A percentile compares a stretch with the other conserved stretches of the same genome.
phyloP scores from a whole-genome alignment of 148 eudicot species.

The Rhododendron ovatum region DNA sequence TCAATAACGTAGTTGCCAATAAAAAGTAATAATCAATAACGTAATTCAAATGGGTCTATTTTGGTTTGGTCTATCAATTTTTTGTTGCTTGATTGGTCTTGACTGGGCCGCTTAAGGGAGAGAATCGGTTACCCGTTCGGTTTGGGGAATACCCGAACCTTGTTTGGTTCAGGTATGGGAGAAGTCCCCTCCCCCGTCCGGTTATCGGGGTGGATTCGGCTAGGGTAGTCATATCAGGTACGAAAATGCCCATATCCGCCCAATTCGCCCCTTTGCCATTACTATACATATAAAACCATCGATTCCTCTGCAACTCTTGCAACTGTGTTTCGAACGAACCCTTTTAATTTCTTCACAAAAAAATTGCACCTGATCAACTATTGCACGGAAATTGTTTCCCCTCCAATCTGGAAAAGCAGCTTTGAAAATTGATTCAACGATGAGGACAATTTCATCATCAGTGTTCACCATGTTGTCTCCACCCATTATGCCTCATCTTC shows the following conservation, averaged over 20 bases:
- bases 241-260: no score
- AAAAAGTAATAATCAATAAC: no score
- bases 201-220: not conserved
- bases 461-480: not conserved
- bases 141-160: not conserved
- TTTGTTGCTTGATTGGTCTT: not conserved
- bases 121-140: no score
- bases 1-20: not conserved
- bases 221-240: not conserved
- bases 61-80: not conserved
- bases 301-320: not conserved
- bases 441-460: slow-evolving; percentile 2
- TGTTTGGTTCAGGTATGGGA: not conserved
- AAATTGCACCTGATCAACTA: not conserved
- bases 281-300: not conserved
- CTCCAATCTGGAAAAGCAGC: not conserved
- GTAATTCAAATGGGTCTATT: not conserved
- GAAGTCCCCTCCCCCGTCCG: not conserved
- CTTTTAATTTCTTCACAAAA: not conserved
- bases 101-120: not conserved
- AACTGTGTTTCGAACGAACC: no score
- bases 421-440: not conserved
- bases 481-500: not conserved
- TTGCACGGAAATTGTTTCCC: not conserved
- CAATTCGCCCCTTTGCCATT: not conserved